Evolutionary conservation across 176 grass and related monocot genomes (phyloP), one percentile per base, ranked within the genome.

Genomic region (maize (Zea mays)): DNA sequence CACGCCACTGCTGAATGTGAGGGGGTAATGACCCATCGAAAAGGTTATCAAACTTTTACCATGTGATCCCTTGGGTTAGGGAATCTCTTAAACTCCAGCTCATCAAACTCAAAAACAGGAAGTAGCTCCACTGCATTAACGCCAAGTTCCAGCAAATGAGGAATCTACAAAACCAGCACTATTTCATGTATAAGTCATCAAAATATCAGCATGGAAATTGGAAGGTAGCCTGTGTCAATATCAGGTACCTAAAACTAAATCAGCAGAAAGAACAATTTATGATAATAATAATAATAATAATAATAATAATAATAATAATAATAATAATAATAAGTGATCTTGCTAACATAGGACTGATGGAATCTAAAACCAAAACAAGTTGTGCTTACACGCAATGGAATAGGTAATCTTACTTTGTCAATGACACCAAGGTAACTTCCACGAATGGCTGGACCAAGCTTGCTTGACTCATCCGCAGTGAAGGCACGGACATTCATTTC

Each of bases 31-130:
- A 8, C 45, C 50, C 2, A 1, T 42, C 2, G 52, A 77, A 34
- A 67, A 19, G 47, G 15, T 52, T 64, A 61, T 60, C 2, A 55
- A 78, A 82, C 35, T n/a, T 51, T 79, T 87, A 99, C 96, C 96
- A 99, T 89, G 86, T 99, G 92, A 72, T 99, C 88, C 85, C 96
- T 92, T 74, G 89, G 91, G 54, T 99, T 99, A 80, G 75, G 81
- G 51, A 85, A 89, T 51, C 96, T 90, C 83, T 90, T 89, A 48
- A 99, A 89, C 71, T 99, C 96, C 37, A 99, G 78, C 67, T 99
- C 96, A 85, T 99, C 92, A 87, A 92, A 99, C 71, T 99, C 96
- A 89, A 99, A 99, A 81, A 95, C 64, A 66, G 96, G 96, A 71
- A 99, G 83, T 38, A 99, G 61, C 84, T 99, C 96, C 68, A 99